Percentiles rank a stretch among this genome's conserved stretches.
Evolutionary conservation across 1,284 basidiomycete species (phyloP).

Genomic region (Cryptococcus amylolentus): DNA sequence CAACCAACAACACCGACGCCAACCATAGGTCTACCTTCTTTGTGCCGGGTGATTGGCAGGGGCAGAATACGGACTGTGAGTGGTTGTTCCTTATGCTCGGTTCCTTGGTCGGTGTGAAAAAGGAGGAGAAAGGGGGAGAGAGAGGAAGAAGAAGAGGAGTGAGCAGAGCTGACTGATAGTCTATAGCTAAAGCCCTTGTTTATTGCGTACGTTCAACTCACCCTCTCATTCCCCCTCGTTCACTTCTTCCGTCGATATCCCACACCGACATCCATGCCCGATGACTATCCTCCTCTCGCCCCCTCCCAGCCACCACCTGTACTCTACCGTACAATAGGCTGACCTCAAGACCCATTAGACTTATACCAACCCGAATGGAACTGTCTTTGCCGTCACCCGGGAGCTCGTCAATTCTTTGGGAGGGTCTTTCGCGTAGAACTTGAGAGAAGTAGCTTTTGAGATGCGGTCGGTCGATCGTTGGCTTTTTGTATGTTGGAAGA

Average conservation of each 20-base stretch:
- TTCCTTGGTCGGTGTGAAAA: too few species aligned
- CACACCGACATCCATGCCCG: too few species aligned
- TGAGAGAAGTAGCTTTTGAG: neutral
- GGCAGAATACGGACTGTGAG: slow-evolving; percentile 12
- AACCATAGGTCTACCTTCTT: slow-evolving; percentile 3
- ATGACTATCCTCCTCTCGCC: too few species aligned
- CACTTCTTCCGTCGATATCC: too few species aligned
- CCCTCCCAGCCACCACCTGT: neutral
- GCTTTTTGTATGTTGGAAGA: neutral
- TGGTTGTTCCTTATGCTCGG: neutral
- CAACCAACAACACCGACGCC: neutral
- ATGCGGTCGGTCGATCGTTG: neutral
- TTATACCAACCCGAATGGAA: neutral
- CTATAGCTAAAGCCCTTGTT: slow-evolving; percentile 9
- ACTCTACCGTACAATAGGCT: neutral
- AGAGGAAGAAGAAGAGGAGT: neutral
- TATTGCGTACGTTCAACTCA: slow-evolving; percentile 7
- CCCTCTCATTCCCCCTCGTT: too few species aligned
- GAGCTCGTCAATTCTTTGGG: slow-evolving; percentile 7
- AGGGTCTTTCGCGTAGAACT: neutral
- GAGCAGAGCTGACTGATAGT: too few species aligned
- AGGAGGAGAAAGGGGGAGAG: too few species aligned
- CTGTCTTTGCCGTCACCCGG: slow-evolving; percentile 1
- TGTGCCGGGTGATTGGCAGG: slow-evolving; percentile 4
- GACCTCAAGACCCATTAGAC: neutral